These are phyloP conservation scores for Dunaliella primolecta DNA, from an alignment of 139 green algal genomes.

Conservation along the genomic window DNA sequence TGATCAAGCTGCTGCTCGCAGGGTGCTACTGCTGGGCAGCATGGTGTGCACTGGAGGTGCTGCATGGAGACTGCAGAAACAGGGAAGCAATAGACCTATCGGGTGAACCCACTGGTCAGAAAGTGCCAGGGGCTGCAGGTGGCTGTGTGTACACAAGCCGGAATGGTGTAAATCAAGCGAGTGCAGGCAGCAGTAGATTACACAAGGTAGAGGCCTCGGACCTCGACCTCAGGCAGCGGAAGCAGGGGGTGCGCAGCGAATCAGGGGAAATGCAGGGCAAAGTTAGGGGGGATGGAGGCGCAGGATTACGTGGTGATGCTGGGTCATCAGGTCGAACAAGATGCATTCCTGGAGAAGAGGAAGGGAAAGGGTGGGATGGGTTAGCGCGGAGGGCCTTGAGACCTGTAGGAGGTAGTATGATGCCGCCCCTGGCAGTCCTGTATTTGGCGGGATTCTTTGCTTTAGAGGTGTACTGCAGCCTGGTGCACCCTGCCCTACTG, in stretches of 20 bases:
- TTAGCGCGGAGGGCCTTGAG: too few relatives aligned
- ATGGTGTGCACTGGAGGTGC: slow-evolving; percentile 7
- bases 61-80: slow-evolving; percentile 1
- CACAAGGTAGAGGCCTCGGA: not conserved
- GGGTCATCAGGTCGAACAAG: not conserved
- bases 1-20: slow-evolving; percentile 70
- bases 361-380: too few relatives aligned
- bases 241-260: not conserved
- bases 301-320: not conserved
- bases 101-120: not conserved
- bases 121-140: not conserved
- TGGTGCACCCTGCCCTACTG: slow-evolving; percentile 50
- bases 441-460: slow-evolving; percentile 64
- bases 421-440: not conserved
- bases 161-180: too few relatives aligned
- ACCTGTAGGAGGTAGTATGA: not conserved
- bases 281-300: not conserved
- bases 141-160: too few relatives aligned
- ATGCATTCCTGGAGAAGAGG: not conserved
- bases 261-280: not conserved
- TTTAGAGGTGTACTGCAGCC: slow-evolving; percentile 63
- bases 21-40: slow-evolving; percentile 37
- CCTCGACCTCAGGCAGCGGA: not conserved
- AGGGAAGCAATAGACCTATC: too few relatives aligned
- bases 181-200: too few relatives aligned